Conservation (phyloP, 306 rosid genomes). For the Phaseolus lunatus region DNA sequence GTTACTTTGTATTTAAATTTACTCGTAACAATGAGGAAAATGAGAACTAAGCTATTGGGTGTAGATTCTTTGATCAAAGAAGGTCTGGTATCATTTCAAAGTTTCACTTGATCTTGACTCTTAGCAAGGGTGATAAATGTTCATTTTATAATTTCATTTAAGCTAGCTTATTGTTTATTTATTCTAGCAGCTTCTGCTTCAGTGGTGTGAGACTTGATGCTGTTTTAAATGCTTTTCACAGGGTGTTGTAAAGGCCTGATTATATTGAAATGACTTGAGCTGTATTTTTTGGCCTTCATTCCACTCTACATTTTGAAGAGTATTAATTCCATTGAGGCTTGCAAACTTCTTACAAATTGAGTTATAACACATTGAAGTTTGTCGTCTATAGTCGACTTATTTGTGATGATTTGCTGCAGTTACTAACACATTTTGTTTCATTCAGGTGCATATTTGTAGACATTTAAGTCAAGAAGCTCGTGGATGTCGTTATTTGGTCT, state of each 20-base stretch:
- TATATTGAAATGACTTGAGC: slow-evolving; percentile 9
- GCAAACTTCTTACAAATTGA: slow-evolving; percentile 17
- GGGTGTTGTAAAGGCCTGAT: slow-evolving; percentile 21
- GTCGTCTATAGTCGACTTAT: slow-evolving; percentile 34
- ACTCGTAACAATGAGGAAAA: neutral
- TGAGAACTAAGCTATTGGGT: slow-evolving; percentile 4
- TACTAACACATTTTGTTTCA: slow-evolving; percentile 46
- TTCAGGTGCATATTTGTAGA: slow-evolving; percentile 84
- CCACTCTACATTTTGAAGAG: neutral
- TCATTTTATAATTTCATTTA: neutral
- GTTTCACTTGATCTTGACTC: slow-evolving; percentile 4
- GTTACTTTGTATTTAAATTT: neutral
- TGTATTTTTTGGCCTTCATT: neutral
- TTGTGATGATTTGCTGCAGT: slow-evolving; percentile 29
- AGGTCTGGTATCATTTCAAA: neutral
- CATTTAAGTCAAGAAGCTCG: slow-evolving; percentile 96
- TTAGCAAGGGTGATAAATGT: neutral
- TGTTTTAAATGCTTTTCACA: slow-evolving; percentile 12
- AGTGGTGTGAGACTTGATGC: slow-evolving; percentile 18
- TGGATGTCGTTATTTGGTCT: slow-evolving; percentile 58
- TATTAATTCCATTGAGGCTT: slow-evolving; percentile 22
- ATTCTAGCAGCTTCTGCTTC: slow-evolving; percentile 19
- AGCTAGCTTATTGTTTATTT: neutral
- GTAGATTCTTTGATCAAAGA: neutral
- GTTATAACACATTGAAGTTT: slow-evolving; percentile 23